A percentile compares a stretch with the other conserved stretches of the same genome.
Evolutionary conservation across 2,329 filamentous ascomycete genomes (phyloP).

Genomic region (Aspergillus transmontanensis): DNA sequence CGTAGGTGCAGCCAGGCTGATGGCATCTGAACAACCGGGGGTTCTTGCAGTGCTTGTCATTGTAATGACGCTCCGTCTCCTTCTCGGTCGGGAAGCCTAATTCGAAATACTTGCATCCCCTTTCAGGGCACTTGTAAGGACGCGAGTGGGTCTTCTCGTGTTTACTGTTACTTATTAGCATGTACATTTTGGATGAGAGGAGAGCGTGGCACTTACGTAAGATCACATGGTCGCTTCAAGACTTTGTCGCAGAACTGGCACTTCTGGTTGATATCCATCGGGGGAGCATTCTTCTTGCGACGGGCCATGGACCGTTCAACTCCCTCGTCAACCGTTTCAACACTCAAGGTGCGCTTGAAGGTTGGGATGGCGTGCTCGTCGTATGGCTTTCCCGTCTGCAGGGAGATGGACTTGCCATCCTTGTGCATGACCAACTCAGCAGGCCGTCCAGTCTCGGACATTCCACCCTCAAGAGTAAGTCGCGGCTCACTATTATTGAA

Average conservation of each 20-base stretch:
- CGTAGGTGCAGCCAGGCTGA: conserved; percentile 83
- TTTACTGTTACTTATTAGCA: conserved; percentile 56
- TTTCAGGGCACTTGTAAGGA: conserved; percentile 86
- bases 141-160: conserved; percentile 97
- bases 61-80: conserved; percentile 92
- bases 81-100: conserved; percentile 97
- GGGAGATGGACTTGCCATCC: conserved; percentile 77
- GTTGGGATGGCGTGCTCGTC: conserved; percentile 45
- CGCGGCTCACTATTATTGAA: conserved; percentile 56
- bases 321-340: conserved; percentile 71
- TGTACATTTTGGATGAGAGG: neutral
- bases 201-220: conserved; percentile 58
- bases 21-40: conserved; percentile 83
- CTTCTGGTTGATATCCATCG: conserved; percentile 79
- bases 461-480: conserved; percentile 77
- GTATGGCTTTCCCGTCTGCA: conserved; percentile 69
- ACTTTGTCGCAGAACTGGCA: conserved; percentile 86
- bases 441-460: conserved; percentile 78
- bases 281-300: conserved; percentile 87
- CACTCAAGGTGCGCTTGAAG: conserved; percentile 57
- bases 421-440: conserved; percentile 82
- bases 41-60: conserved; percentile 86
- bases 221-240: conserved; percentile 94
- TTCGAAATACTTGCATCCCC: conserved; percentile 84
- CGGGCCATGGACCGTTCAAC: conserved; percentile 93